These are phyloP conservation scores for Phytomonas francai DNA, from an alignment of 208 protist genomes.

Conservation along the genomic window DNA sequence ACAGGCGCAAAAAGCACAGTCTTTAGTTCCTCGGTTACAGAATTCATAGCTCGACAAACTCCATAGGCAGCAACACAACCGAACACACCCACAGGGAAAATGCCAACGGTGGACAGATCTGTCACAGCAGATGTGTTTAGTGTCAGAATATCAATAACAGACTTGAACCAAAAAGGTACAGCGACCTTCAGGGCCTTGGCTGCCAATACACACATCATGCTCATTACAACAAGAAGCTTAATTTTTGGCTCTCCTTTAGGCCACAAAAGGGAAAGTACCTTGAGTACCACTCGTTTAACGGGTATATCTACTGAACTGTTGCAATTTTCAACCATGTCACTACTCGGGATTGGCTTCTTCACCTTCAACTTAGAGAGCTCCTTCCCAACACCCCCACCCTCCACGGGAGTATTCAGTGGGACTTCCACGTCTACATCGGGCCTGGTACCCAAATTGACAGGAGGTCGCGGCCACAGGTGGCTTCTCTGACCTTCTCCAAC, in stretches of 20 bases:
- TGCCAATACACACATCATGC: slow-evolving; percentile 65
- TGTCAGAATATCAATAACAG: slow-evolving; percentile 78
- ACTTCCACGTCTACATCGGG: neutral
- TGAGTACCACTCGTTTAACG: slow-evolving; percentile 55
- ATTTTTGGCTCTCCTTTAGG: slow-evolving; percentile 55
- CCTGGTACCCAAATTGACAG: neutral
- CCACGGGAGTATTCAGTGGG: neutral
- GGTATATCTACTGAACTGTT: slow-evolving; percentile 33
- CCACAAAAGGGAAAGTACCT: slow-evolving; percentile 81
- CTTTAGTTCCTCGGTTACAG: slow-evolving; percentile 83
- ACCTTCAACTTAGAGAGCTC: neutral
- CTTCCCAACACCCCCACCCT: neutral
- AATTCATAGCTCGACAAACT: slow-evolving; percentile 64
- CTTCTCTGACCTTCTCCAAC: neutral
- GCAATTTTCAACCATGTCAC: neutral
- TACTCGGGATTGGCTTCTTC: neutral
- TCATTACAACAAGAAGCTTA: slow-evolving; percentile 59
- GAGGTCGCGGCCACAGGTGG: neutral
- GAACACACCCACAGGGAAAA: slow-evolving; percentile 69
- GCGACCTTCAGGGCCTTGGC: slow-evolving; percentile 82
- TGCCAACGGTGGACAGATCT: slow-evolving; percentile 25
- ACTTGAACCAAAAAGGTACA: slow-evolving; percentile 89
- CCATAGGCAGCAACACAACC: slow-evolving; percentile 82
- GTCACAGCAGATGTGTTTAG: slow-evolving; percentile 25
- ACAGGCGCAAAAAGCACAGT: slow-evolving; percentile 88